phyloP scores from a whole-genome alignment of 495 filamentous ascomycete genomes.

The Penicillium bialowiezense region DNA sequence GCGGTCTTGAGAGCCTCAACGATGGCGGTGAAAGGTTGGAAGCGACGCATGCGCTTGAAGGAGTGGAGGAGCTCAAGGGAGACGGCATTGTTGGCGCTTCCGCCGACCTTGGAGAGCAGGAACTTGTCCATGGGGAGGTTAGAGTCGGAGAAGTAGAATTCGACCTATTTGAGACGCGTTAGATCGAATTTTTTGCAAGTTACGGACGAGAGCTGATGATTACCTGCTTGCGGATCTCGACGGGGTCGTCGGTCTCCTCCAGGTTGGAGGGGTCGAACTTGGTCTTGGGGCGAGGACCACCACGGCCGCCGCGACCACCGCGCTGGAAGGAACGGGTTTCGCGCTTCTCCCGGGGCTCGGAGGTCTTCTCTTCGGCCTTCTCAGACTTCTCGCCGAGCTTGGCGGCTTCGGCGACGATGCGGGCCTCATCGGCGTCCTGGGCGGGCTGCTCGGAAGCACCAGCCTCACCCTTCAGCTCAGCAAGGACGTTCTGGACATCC shows the following conservation, averaged over 20 bases:
- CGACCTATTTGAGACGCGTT: conserved; percentile 58
- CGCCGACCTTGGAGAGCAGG: conserved; percentile 72
- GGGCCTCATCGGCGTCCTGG: conserved; percentile 41
- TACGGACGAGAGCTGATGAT: background rate
- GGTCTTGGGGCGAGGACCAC: conserved; percentile 37
- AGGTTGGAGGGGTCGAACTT: conserved; percentile 65
- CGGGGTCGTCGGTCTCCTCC: conserved; percentile 66
- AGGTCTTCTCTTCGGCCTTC: conserved; percentile 32
- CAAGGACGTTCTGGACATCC: conserved; percentile 47
- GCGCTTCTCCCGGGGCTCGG: conserved; percentile 17
- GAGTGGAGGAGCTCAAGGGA: conserved; percentile 68
- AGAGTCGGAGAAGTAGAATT: conserved; percentile 95
- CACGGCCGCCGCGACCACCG: conserved; percentile 16
- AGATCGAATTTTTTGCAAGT: background rate
- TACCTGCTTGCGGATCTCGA: conserved; percentile 77
- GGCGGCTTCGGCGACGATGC: conserved; percentile 43
- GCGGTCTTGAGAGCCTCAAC: conserved; percentile 78
- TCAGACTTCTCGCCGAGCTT: conserved; percentile 46
- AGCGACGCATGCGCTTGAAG: conserved; percentile 93
- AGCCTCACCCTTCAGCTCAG: conserved; percentile 44
- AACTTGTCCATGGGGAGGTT: conserved; percentile 88
- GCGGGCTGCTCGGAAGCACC: conserved; percentile 24
- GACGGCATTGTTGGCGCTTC: conserved; percentile 74
- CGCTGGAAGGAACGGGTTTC: conserved; percentile 13
- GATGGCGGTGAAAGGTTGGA: conserved; percentile 78